A percentile compares a stretch with the other conserved stretches of the same genome.
These are phyloP conservation scores for Cytospora mali DNA, from an alignment of 2,329 filamentous ascomycete genomes.

Conservation along the genomic window DNA sequence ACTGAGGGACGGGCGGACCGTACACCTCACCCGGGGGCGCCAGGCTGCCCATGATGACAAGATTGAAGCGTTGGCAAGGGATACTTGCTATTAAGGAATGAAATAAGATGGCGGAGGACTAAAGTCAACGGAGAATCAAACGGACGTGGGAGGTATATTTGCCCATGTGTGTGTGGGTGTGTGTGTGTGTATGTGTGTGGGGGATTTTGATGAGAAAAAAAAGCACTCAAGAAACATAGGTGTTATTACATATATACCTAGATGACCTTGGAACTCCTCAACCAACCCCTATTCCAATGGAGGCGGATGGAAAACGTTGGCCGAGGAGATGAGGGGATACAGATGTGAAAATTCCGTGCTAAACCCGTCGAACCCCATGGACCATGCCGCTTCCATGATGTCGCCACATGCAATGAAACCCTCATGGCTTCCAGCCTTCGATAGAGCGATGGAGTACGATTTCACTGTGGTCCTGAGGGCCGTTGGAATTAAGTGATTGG, in stretches of 20 bases:
- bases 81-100: no score
- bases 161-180: no score
- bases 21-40: constrained; percentile 9
- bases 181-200: no score
- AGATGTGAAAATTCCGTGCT: not conserved
- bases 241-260: not conserved
- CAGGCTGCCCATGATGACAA: constrained; percentile 12
- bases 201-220: not conserved
- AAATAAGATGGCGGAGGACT: no score
- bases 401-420: not conserved
- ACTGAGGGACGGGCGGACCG: not conserved
- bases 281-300: not conserved
- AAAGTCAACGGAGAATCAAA: no score
- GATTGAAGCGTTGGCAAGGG: not conserved
- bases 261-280: not conserved
- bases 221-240: not conserved
- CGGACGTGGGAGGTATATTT: no score
- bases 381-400: not conserved
- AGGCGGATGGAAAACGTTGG: not conserved
- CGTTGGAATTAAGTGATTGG: not conserved
- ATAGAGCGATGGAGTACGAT: not conserved
- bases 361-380: not conserved
- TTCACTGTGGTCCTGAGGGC: not conserved
- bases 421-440: not conserved
- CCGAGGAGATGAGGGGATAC: not conserved